phyloP scores from a whole-genome alignment of 2,329 filamentous ascomycete genomes.

The Nigrograna mackinnonii region DNA sequence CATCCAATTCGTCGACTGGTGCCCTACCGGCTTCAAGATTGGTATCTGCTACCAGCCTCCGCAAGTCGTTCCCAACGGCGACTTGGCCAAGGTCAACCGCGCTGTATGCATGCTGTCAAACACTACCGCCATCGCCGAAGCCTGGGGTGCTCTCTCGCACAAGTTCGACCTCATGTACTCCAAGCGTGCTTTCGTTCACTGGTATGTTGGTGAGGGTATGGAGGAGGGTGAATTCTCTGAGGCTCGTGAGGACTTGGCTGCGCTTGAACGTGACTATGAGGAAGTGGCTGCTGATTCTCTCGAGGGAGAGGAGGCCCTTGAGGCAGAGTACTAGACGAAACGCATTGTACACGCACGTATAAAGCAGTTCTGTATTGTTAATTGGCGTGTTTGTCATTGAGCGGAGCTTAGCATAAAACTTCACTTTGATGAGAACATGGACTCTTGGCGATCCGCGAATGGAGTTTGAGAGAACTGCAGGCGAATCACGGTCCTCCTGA shows the following conservation, averaged over 20 bases:
- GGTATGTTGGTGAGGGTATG: slow-evolving; percentile 99
- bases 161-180: slow-evolving; percentile 99
- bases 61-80: slow-evolving; percentile 93
- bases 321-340: slow-evolving; percentile 82
- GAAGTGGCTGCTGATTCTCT: slow-evolving; percentile 95
- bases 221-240: slow-evolving; percentile 99
- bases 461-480: slow-evolving; percentile 10
- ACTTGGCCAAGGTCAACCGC: slow-evolving; percentile 96
- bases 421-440: slow-evolving; percentile 6
- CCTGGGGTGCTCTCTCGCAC: slow-evolving; percentile 92
- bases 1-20: slow-evolving; percentile 99
- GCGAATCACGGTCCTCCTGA: slow-evolving; percentile 7
- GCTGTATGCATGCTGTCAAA: slow-evolving; percentile 99
- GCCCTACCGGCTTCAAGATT: slow-evolving; percentile 99
- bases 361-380: slow-evolving; percentile 30
- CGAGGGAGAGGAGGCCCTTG: slow-evolving; percentile 80
- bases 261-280: slow-evolving; percentile 97
- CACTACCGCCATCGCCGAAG: slow-evolving; percentile 97
- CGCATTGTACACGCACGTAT: neutral
- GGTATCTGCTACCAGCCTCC: slow-evolving; percentile 99
- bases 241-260: slow-evolving; percentile 96
- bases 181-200: slow-evolving; percentile 99
- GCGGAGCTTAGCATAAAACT: slow-evolving; percentile 7
- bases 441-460: slow-evolving; percentile 10
- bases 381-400: slow-evolving; percentile 12